Base-by-base conservation (phyloP, 2,329 filamentous ascomycete genomes). In the Tolypocladium tundrense region DNA sequence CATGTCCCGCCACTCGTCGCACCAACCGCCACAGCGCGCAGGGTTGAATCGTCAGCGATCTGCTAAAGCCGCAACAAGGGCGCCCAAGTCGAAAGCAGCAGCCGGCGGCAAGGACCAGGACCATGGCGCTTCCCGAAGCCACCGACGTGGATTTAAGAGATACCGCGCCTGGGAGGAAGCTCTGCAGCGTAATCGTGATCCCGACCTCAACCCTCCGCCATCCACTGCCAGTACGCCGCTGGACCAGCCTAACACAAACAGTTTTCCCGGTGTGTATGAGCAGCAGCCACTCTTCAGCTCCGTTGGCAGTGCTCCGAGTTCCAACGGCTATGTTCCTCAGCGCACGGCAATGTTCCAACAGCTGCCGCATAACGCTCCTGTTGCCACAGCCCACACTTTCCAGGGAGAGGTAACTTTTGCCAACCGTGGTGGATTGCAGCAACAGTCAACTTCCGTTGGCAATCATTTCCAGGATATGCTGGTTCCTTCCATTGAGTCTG, bases 401-500 rank as follows among this genome's bases (percentile, higher is more conserved):
- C 55, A 57, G 60, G 61, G 65, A 54, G 68, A 69, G 66, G 66
- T 69, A 67, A 67, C 62, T 54, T 62, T 61, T 57, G 56, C 60
- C 54, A 61, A 63, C 33, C 58, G 60, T 63, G 63, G 62, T 24
- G 61, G 63, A 50, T 64, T 66, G 21, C 64, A 63, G 53, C 65
- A 64, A 24, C 61, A 59, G 64, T 51, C 67, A 69, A 53, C 67
- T 68, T 35, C 63, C 16, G 31, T 57, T 16, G 58, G 57, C 8
- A 55, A 59, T 56, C 62, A 60, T 16, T 57, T 71, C 14, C 72
- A 75, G 62, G 78, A 81, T 43, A 70, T 75, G 63, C 66, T 78
- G 59, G 70, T 80, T 16, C 75, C 65, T 10, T 81, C 77, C 8
- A 75, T 79, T 62, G 79, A 80, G 61, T 72, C 74, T 24, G 63